Base-by-base conservation (phyloP, 192 early-diverging fungal genomes). In the Physocladia obscura region DNA sequence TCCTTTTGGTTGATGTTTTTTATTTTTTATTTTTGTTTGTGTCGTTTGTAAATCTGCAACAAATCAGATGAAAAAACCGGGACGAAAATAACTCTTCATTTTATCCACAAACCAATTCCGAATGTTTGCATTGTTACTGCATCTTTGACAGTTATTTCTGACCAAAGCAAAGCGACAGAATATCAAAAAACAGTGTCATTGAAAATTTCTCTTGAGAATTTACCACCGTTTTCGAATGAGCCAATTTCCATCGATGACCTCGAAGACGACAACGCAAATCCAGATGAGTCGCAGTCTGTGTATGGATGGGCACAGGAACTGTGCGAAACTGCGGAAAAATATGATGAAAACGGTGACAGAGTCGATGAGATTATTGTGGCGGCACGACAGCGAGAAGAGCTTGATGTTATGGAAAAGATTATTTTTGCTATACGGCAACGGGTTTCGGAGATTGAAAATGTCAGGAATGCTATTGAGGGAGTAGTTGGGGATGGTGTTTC, bases 261-360 rank as follows among this genome's bases (percentile, higher is more conserved):
- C 11, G 52, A 26, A 11, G 11, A 55, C 15, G n/a, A 17, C 26
- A 21, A 13, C 26, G 11, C 52, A 55, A 55, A 55, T 24, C 26
- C 35, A 35, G 19, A 26, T 32, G 15, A 69, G 69, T 17, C 64
- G 64, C 17, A 73, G 77, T 38, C 57, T 32, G 73, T 73, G 6
- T 79, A 70, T 38, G 19, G 13, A 15, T 78, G 77, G 77, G 61
- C 64, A 34, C 77, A 78, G 55, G 13, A 44, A 4, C 22, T 78
- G 24, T 76, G 60, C 34, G 77, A 73, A 22, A 17, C 68, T 15
- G 34, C 57, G n/a, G 68, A 39, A 49, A 67, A 58, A 69, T 51
- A 60, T 24, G 27, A 24, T 55, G 54, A 15, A 24, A 27, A 55
- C 15, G 54, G 21, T 55, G 54, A 55, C 26, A 15, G 27, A 29